Evolutionary conservation across 2,329 filamentous ascomycete genomes (phyloP).

Genomic region (Juglanconis sp.): DNA sequence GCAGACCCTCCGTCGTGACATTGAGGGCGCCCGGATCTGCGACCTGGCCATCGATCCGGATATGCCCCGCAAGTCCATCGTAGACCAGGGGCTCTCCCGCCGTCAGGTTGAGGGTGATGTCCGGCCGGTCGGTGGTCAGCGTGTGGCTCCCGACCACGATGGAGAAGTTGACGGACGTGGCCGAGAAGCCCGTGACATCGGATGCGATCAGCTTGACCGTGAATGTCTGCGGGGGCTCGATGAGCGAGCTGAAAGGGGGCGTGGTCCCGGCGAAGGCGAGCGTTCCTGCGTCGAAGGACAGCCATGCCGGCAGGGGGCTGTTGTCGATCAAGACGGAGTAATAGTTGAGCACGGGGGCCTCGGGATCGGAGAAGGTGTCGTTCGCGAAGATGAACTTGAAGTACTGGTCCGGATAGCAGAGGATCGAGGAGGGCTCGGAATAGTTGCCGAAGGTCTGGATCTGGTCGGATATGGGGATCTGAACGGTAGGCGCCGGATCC

Average conservation of each 20-base stretch:
- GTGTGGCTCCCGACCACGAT: slow-evolving; percentile 70
- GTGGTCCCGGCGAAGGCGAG: slow-evolving; percentile 70
- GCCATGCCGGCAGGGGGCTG: slow-evolving; percentile 82
- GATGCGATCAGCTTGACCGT: slow-evolving; percentile 72
- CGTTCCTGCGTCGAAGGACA: slow-evolving; percentile 63
- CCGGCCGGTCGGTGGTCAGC: slow-evolving; percentile 59
- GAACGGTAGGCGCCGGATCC: slow-evolving; percentile 49
- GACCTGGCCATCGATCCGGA: slow-evolving; percentile 57
- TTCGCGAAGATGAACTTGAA: slow-evolving; percentile 53
- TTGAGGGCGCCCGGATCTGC: slow-evolving; percentile 50
- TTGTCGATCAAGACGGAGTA: slow-evolving; percentile 75
- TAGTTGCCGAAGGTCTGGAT: slow-evolving; percentile 56
- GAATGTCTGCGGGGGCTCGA: slow-evolving; percentile 69
- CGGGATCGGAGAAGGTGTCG: slow-evolving; percentile 60
- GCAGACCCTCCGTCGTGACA: slow-evolving; percentile 50
- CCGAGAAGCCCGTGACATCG: slow-evolving; percentile 75
- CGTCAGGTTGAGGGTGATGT: slow-evolving; percentile 56
- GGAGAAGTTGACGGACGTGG: slow-evolving; percentile 62
- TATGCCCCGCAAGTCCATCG: slow-evolving; percentile 43
- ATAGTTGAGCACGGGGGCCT: slow-evolving; percentile 57
- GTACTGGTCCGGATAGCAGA: slow-evolving; percentile 49
- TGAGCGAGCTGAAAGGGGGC: slow-evolving; percentile 60
- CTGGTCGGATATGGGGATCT: slow-evolving; percentile 55
- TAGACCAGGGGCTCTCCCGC: slow-evolving; percentile 51
- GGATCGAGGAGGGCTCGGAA: slow-evolving; percentile 58